A percentile compares a stretch with the other conserved stretches of the same genome.
Evolutionary conservation across 192 early-diverging fungal species (phyloP).

Genomic region (Mortierella hygrophila): DNA sequence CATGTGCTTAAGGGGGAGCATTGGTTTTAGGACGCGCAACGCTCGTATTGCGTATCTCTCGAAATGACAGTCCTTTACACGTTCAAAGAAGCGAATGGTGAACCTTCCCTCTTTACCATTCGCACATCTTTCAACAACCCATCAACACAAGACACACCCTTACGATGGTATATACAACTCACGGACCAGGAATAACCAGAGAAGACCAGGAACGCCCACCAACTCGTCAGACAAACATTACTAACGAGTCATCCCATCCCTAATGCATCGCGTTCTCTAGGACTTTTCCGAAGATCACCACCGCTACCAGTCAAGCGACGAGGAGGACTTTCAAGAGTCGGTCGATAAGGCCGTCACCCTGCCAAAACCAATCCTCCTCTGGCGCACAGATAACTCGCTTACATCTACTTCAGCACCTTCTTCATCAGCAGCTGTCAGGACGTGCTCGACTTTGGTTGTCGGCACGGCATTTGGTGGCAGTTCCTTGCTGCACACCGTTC

Average conservation of each 20-base stretch:
- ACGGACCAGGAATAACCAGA: background rate
- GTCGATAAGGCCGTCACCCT: conserved; percentile 36
- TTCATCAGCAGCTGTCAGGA: background rate
- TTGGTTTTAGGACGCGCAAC: background rate
- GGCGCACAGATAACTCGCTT: conserved; percentile 8
- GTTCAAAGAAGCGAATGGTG: background rate
- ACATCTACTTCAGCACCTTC: background rate
- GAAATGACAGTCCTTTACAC: background rate
- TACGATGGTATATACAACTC: background rate
- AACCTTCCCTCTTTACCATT: background rate
- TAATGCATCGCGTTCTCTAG: no score
- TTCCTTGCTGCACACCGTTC: conserved; percentile 28
- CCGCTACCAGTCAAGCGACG: conserved; percentile 53
- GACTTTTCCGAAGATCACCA: conserved; percentile 37
- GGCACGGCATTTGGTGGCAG: conserved; percentile 45
- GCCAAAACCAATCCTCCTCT: conserved; percentile 44
- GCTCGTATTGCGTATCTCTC: background rate
- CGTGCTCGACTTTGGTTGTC: conserved; percentile 34
- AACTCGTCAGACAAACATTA: background rate
- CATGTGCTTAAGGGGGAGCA: background rate
- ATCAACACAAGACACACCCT: background rate
- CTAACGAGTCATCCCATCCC: background rate
- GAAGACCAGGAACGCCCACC: background rate
- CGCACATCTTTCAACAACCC: background rate
- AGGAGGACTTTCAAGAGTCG: conserved; percentile 48